phyloP scores from a whole-genome alignment of 768 basidiomycete species.

The Pholiota molesta region DNA sequence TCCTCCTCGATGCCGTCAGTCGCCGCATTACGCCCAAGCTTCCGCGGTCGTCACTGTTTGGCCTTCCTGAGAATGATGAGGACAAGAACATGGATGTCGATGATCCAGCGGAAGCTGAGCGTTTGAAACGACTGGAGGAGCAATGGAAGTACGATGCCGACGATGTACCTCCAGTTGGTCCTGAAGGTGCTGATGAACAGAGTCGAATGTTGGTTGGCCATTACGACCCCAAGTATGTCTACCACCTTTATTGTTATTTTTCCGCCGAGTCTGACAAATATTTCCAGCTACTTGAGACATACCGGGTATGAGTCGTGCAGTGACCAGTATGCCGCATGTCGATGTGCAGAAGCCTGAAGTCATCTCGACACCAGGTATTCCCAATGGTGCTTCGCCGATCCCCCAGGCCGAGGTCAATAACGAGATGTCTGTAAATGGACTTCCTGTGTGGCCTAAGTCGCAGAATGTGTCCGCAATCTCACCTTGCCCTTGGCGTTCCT shows the following conservation, averaged over 20 bases:
- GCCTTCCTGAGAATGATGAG: slow-evolving; percentile 25
- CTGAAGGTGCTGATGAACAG: slow-evolving; percentile 67
- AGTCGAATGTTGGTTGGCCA: slow-evolving; percentile 74
- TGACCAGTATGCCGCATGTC: slow-evolving; percentile 50
- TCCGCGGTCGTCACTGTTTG: slow-evolving; percentile 32
- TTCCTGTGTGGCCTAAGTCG: slow-evolving; percentile 44
- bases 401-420: slow-evolving; percentile 27
- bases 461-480: slow-evolving; percentile 43
- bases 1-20: slow-evolving; percentile 52
- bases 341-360: slow-evolving; percentile 42
- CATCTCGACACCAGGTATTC: slow-evolving; percentile 28
- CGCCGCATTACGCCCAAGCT: slow-evolving; percentile 24
- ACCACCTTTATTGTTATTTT: slow-evolving; percentile 5
- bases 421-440: slow-evolving; percentile 22
- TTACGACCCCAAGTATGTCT: slow-evolving; percentile 53
- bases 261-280: slow-evolving; percentile 9
- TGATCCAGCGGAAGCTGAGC: slow-evolving; percentile 40
- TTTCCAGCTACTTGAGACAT: slow-evolving; percentile 52
- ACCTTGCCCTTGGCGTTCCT: slow-evolving; percentile 30
- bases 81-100: slow-evolving; percentile 37
- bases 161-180: slow-evolving; percentile 55
- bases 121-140: slow-evolving; percentile 44
- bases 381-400: slow-evolving; percentile 35
- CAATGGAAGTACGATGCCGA: slow-evolving; percentile 75
- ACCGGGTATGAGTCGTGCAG: slow-evolving; percentile 42